Base-by-base conservation (phyloP, 2,329 filamentous ascomycete species). In the Stagonosporopsis chrysanthemi region DNA sequence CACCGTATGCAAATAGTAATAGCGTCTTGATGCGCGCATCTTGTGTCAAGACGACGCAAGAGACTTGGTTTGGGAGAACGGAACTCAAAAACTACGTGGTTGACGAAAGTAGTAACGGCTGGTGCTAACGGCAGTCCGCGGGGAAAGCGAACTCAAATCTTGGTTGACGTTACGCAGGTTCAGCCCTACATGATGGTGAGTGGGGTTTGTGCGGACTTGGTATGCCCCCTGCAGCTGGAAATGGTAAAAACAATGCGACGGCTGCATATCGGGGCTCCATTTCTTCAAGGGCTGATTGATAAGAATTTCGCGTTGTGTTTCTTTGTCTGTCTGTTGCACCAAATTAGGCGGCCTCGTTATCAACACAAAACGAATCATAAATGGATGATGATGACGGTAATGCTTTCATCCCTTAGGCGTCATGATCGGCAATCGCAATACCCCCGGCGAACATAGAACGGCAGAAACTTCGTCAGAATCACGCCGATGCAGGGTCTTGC, bases 401-500 rank as follows among this genome's bases (percentile, higher is more conserved):
- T 48, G 56, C 51, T 49, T 40, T 42, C 33, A 40, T 61, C 61
- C 67, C 66, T 72, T 52, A 68, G 67, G 65, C 69, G 69, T 72
- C 66, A 72, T 71, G 69, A 72, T 72, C 68, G 63, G 56, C 69
- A 62, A 26, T 49, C 17, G 33, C 28, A 39, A 55, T 38, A 49
- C 65, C 54, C 15, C 52, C 53, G 36, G 26, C 54, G 67, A 54
- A 60, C 28, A 54, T 60, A 50, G 60, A 68, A 48, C 63, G 58
- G 61, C 54, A 64, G 58, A 67, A 64, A 64, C 59, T 61, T 66
- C 50, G 61, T 58, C 62, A 51, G 56, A 58, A 63, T 56, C 63
- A 62, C 63, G 59, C 59, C 47, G 56, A 68, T 46, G 67, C 68
- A 71, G 67, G 67, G 67, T 67, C 68, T 63, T 43, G 42, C 51